Base-by-base conservation (phyloP, 805 yeast genomes). In the Kuraishia ogatae region DNA sequence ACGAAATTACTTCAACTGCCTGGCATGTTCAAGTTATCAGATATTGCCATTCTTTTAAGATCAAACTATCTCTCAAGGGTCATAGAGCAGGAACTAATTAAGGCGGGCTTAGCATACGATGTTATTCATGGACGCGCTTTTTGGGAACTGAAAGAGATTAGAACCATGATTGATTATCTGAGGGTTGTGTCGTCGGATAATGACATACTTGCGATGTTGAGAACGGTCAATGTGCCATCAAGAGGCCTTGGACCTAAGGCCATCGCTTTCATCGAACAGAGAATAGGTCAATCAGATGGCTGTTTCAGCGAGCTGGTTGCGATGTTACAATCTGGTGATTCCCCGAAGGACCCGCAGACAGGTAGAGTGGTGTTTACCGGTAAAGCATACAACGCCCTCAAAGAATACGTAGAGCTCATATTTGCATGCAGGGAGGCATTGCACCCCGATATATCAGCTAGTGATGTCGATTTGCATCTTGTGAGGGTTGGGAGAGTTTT, bases 101-200 rank as follows among this genome's bases (percentile, higher is more conserved):
- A 70, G 51, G 66, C 68, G 2, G 71, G 78, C 2, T 77, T 91
- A 1, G 91, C 94, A 0, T 87, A 88, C 62, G 69, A 71, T 8
- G 77, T 91, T 56, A 74, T 87, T 0, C 84, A 85, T 53, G 97
- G 97, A 0, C 75, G 74, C 50, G 84, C 90, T 1, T 88, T 90
- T 62, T 89, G 96, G 93, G 89, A 87, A 48, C 68, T 85, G 48
- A 80, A 79, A 55, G 96, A 89, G 62, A 83, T 89, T 17, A 72
- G 75, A 22, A 69, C 80, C 0, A 75, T 88, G 56, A 57, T 90
- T 49, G 87, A 85, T 62, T 82, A 84, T 59, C 64, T 93, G 26
- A 76, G 90, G 35, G 81, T 85, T 1, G 71, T 88, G 4, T 74
- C 80, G 3, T 78, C 84, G 26, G 80, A 77, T 23, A 66, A 70